A percentile compares a stretch with the other conserved stretches of the same genome.
These are phyloP conservation scores for Leptomonas seymouri DNA, from an alignment of 208 protist genomes.

Conservation along the genomic window DNA sequence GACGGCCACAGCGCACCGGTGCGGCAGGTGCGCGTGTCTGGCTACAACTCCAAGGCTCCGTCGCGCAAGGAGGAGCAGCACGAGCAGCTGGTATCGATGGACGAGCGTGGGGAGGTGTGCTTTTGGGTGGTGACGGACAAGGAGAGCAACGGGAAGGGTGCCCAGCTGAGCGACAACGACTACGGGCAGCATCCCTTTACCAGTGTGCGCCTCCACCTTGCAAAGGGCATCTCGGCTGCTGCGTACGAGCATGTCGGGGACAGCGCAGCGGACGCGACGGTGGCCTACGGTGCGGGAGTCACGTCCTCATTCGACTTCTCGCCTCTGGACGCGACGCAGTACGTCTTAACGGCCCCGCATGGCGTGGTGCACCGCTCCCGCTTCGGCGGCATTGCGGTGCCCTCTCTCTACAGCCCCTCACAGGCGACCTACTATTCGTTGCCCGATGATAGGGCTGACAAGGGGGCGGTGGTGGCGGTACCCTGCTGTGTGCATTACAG, in stretches of 20 bases:
- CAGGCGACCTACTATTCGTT: slow-evolving; percentile 8
- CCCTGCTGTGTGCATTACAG: slow-evolving; percentile 70
- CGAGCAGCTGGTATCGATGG: slow-evolving; percentile 80
- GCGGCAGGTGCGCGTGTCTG: slow-evolving; percentile 53
- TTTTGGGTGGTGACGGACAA: slow-evolving; percentile 80
- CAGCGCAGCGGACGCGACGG: background rate
- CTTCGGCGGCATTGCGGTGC: slow-evolving; percentile 69
- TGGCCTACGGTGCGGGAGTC: slow-evolving; percentile 18
- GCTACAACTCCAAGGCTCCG: slow-evolving; percentile 59
- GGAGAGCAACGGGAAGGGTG: slow-evolving; percentile 31
- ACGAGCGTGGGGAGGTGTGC: slow-evolving; percentile 45
- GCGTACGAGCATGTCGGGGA: background rate
- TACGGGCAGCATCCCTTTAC: slow-evolving; percentile 55
- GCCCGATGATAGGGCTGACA: background rate
- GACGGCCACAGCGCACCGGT: slow-evolving; percentile 68
- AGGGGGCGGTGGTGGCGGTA: slow-evolving; percentile 31
- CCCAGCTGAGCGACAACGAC: slow-evolving; percentile 53
- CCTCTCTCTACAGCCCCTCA: slow-evolving; percentile 61
- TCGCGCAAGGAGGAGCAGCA: slow-evolving; percentile 53
- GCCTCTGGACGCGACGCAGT: slow-evolving; percentile 66
- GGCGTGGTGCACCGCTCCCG: slow-evolving; percentile 67
- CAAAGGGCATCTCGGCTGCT: slow-evolving; percentile 19
- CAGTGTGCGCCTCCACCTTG: slow-evolving; percentile 48
- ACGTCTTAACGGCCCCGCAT: slow-evolving; percentile 58
- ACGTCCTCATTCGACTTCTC: slow-evolving; percentile 55